A percentile compares a stretch with the other conserved stretches of the same genome.
phyloP scores from a whole-genome alignment of 2,329 filamentous ascomycete genomes.

The Fusarium sp. region DNA sequence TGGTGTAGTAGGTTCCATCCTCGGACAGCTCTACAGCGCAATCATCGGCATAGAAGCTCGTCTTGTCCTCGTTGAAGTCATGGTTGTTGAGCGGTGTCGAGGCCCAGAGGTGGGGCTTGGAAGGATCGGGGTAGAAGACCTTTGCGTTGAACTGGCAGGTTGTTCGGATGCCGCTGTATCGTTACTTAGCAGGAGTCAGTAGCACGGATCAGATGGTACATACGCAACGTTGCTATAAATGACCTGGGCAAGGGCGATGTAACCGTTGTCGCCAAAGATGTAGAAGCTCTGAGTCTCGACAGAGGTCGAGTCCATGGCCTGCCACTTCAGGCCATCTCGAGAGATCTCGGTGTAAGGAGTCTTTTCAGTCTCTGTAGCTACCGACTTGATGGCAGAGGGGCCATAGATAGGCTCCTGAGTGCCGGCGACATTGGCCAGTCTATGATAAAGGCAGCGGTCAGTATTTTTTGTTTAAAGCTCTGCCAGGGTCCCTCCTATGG shows the following conservation, averaged over 20 bases:
- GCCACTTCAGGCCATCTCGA: conserved; percentile 87
- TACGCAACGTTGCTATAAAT: conserved; percentile 99
- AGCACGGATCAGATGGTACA: conserved; percentile 51
- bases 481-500: conserved; percentile 19
- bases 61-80: conserved; percentile 87
- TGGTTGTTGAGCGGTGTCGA: conserved; percentile 84
- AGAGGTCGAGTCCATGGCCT: conserved; percentile 83
- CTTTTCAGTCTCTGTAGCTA: conserved; percentile 83
- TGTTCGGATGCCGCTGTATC: conserved; percentile 83
- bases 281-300: conserved; percentile 98
- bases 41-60: conserved; percentile 88
- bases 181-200: conserved; percentile 26
- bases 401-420: conserved; percentile 98
- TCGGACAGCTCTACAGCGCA: conserved; percentile 88
- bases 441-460: conserved; percentile 53
- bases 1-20: conserved; percentile 84
- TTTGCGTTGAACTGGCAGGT: conserved; percentile 97
- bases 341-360: conserved; percentile 85
- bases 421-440: conserved; percentile 86
- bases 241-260: conserved; percentile 85
- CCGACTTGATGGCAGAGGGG: conserved; percentile 86
- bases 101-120: conserved; percentile 85
- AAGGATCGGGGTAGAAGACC: conserved; percentile 83
- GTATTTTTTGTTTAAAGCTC: conserved; percentile 31
- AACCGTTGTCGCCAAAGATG: conserved; percentile 83